Evolutionary conservation across 257 asterid genomes (phyloP), one percentile per base, ranked within the genome.

Genomic region (Forsythia viridissima): DNA sequence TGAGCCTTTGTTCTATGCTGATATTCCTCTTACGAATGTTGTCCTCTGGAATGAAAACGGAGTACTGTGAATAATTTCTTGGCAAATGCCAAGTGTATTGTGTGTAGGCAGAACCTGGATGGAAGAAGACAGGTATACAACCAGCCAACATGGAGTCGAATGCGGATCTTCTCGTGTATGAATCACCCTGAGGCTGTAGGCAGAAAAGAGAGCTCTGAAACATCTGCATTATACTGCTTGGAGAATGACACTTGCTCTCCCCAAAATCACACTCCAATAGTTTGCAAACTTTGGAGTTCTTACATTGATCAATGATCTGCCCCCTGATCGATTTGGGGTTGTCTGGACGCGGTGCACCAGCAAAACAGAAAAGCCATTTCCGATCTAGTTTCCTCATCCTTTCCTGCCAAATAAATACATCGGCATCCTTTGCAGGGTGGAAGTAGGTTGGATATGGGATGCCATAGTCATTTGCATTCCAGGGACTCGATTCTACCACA

Each of bases 261-360:
- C 68, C n/a, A 36, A 80, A 68, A 6, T 20, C 70, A 72, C 83
- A 80, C 43, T 51, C 70, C 8, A 20, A 41, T 41, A 82, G 69
- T 38, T 73, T 84, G 3, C 86, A 84, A 18, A 86, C 90, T 74
- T 73, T 84, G 55, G 83, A 75, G 34, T 55, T 75, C 74, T 59
- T 21, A 40, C 83, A 80, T 5, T 74, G 80, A 34, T n/a, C 18
- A 15, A 80, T 80, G 21, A 80, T 80, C 70, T 36, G 38, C 4
- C 30, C 80, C 30, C 80, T 34, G 61, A 80, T 75, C 11, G 84
- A 69, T 8, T 57, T 34, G 4, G 48, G 71, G 16, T 11, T 43
- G 37, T 76, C 71, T 11, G 76, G 76, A 6, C 73, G 77, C 5
- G 73, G 68, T 3, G 74, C 79, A 18, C 80, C 80, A 0, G 70